Conservation (phyloP, 2,329 filamentous ascomycete species). For the Neonectria hederae region DNA sequence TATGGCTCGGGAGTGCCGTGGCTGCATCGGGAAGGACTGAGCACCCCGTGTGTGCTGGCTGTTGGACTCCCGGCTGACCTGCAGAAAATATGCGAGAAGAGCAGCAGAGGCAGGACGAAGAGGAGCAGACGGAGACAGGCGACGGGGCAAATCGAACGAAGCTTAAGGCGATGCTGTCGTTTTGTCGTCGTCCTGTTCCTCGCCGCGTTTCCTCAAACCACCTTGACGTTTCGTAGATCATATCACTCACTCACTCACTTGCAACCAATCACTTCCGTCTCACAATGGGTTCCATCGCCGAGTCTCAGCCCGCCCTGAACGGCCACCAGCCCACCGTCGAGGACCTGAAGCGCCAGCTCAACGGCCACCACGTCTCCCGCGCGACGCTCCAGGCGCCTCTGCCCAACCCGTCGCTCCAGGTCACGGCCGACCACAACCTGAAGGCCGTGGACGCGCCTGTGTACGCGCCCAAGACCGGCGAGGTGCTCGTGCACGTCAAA, state of each 20-base stretch:
- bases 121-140: no score
- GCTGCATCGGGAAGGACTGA: not conserved
- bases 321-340: slow-evolving; percentile 17
- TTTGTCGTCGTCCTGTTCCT: not conserved
- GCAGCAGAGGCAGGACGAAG: not conserved
- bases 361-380: slow-evolving; percentile 9
- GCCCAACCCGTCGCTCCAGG: slow-evolving; percentile 47
- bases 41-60: not conserved
- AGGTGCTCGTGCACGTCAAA: slow-evolving; percentile 70
- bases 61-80: not conserved
- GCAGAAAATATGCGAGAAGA: slow-evolving; percentile 9
- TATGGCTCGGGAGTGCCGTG: not conserved
- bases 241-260: not conserved
- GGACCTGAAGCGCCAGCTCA: slow-evolving; percentile 32
- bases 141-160: no score
- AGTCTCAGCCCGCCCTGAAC: slow-evolving; percentile 29
- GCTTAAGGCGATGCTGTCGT: not conserved
- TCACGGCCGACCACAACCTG: slow-evolving; percentile 68
- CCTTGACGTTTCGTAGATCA: not conserved
- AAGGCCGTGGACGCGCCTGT: slow-evolving; percentile 67
- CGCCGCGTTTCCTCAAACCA: not conserved
- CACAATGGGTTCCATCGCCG: slow-evolving; percentile 34
- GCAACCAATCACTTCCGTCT: not conserved
- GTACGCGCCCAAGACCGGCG: slow-evolving; percentile 60
- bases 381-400: slow-evolving; percentile 41